phyloP scores from a whole-genome alignment of 2,329 filamentous ascomycete genomes.

The Clarireedia paspali region DNA sequence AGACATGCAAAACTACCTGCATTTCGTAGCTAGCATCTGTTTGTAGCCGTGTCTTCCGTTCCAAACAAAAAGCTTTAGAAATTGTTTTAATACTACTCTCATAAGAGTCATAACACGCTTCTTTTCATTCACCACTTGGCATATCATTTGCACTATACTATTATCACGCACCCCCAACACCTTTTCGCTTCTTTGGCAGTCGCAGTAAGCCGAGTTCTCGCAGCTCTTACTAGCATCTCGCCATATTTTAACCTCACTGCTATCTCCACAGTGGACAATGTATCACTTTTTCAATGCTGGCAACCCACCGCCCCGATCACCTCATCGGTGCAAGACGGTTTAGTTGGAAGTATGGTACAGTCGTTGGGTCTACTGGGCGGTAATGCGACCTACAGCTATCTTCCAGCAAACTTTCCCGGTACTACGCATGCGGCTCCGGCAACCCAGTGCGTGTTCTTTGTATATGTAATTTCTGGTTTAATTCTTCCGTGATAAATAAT shows the following conservation, averaged over 20 bases:
- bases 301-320: not conserved
- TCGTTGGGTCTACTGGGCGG: not conserved
- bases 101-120: too few species aligned
- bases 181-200: too few species aligned
- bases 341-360: not conserved
- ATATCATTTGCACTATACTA: too few species aligned
- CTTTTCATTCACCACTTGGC: too few species aligned
- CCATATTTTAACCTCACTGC: not conserved
- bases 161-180: too few species aligned
- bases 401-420: not conserved
- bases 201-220: too few species aligned
- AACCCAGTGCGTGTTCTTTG: not conserved
- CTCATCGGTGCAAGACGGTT: not conserved
- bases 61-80: too few species aligned
- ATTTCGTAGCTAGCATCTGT: too few species aligned
- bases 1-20: too few species aligned
- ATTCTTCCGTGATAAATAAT: not conserved
- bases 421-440: not conserved
- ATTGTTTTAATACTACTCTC: too few species aligned
- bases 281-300: not conserved
- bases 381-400: not conserved
- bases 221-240: not conserved
- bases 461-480: not conserved
- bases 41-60: too few species aligned
- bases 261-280: not conserved